Conservation (phyloP, 345 rosid genomes). For the Eucalyptus albens region DNA sequence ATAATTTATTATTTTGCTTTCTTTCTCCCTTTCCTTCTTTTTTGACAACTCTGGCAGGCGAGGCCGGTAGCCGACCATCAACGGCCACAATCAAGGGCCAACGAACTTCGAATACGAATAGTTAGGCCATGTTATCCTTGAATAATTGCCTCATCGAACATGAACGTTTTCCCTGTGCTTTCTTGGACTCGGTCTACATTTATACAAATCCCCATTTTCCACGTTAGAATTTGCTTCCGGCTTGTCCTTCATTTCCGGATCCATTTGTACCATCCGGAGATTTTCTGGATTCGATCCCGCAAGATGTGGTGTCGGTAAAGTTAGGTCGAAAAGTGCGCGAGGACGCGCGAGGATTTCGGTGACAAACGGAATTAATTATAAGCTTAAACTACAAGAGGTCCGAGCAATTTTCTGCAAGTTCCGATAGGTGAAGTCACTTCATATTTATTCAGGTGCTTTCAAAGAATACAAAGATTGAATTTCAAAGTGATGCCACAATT, state of each 20-base stretch:
- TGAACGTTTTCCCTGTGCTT: background rate
- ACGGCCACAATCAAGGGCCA: background rate
- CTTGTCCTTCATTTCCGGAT: background rate
- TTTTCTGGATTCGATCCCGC: background rate
- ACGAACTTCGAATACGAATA: background rate
- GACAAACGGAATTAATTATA: background rate
- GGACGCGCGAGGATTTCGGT: background rate
- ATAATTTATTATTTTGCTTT: too few relatives aligned
- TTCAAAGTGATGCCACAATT: background rate
- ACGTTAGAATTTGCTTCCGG: background rate
- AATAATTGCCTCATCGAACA: rapidly evolving
- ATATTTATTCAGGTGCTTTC: background rate
- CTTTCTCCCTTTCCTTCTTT: background rate
- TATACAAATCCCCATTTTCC: background rate
- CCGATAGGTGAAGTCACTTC: background rate
- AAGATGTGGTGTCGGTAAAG: background rate
- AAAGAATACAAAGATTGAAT: background rate
- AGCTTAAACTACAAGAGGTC: background rate
- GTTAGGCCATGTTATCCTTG: background rate
- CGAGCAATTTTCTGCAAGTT: background rate
- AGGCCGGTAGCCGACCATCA: background rate
- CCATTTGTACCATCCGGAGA: background rate
- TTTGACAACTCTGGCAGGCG: rapidly evolving
- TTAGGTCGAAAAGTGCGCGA: background rate
- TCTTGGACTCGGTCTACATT: background rate